Evolutionary conservation across 805 yeast genomes (phyloP).

Genomic region (Ogataea salicorniae): DNA sequence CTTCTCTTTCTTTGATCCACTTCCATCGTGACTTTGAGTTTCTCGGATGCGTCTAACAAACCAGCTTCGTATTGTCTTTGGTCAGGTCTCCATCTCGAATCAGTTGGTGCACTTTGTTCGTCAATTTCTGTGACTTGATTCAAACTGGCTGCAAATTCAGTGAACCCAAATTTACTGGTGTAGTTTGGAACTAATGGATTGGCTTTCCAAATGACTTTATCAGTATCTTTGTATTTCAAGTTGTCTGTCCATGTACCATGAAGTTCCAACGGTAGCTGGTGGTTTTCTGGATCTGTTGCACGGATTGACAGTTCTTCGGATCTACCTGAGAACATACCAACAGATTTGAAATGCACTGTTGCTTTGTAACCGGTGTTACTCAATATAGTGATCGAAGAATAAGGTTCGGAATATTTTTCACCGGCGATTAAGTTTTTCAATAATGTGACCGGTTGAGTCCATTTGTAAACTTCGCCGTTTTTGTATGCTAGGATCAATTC

Average conservation of each 20-base stretch:
- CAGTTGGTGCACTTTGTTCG: constrained; percentile 72
- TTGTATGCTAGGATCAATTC: constrained; percentile 48
- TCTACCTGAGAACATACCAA: constrained; percentile 83
- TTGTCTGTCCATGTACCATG: constrained; percentile 84
- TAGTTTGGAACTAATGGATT: constrained; percentile 58
- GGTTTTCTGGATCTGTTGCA: constrained; percentile 35
- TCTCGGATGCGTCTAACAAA: constrained; percentile 66
- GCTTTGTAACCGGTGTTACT: constrained; percentile 69
- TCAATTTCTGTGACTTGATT: constrained; percentile 78
- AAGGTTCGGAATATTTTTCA: constrained; percentile 89
- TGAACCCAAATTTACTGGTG: constrained; percentile 75
- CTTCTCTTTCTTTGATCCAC: constrained; percentile 78
- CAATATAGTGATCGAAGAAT: constrained; percentile 57
- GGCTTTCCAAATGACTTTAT: constrained; percentile 59
- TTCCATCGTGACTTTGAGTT: constrained; percentile 62
- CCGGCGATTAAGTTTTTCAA: constrained; percentile 90
- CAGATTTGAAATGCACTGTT: constrained; percentile 62
- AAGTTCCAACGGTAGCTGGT: constrained; percentile 33
- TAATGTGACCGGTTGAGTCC: constrained; percentile 79
- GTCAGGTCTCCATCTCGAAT: constrained; percentile 88
- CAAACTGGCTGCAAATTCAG: constrained; percentile 73
- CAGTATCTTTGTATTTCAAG: constrained; percentile 40
- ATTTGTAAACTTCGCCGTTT: constrained; percentile 70
- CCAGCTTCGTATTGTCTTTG: constrained; percentile 67
- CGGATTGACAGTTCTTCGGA: constrained; percentile 59